Conservation (phyloP, 148 eudicot genomes). For the Talinum fruticosum region DNA sequence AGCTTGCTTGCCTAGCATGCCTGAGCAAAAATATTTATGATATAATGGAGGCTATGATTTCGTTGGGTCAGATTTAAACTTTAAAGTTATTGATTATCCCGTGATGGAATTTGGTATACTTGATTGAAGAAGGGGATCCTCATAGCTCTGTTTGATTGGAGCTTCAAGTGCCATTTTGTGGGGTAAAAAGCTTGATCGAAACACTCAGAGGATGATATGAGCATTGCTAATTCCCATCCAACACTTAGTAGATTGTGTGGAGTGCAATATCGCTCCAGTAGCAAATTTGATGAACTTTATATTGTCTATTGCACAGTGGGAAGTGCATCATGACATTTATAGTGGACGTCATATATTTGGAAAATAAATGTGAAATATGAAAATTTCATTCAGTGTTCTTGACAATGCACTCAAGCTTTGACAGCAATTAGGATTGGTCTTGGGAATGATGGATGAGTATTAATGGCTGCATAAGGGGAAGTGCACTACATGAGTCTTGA, state of each 20-base stretch:
- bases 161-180: not conserved
- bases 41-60: not conserved
- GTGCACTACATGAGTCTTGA: not conserved
- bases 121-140: not conserved
- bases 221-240: not conserved
- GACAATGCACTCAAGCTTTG: not conserved
- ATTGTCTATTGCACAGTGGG: not conserved
- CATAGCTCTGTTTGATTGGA: not conserved
- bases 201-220: not conserved
- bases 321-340: not conserved
- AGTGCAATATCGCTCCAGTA: too few relatives aligned
- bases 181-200: not conserved
- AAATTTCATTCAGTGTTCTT: not conserved
- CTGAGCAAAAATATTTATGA: too few relatives aligned
- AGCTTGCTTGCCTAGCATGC: not conserved
- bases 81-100: not conserved
- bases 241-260: not conserved
- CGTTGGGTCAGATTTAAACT: not conserved
- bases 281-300: not conserved
- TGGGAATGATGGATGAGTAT: not conserved
- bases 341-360: not conserved
- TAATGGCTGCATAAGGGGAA: not conserved
- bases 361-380: too few relatives aligned
- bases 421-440: not conserved
- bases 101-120: not conserved